Conservation (phyloP, 345 rosid genomes). For the Fremontodendron californicum region DNA sequence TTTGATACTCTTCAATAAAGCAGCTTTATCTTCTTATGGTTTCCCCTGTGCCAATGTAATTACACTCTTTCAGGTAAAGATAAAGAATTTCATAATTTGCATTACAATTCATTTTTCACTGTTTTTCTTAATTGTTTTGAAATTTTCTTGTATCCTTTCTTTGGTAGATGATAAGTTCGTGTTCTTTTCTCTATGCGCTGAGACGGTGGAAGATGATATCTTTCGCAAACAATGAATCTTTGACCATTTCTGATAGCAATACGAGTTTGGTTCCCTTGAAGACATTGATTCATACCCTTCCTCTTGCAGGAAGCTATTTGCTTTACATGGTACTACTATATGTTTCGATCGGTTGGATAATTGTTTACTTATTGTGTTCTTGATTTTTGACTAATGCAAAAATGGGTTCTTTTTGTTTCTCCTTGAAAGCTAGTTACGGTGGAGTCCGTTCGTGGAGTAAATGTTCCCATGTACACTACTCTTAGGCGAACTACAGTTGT, state of each 20-base stretch:
- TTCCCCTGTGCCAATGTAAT: conserved; percentile 89
- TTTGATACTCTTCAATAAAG: conserved; percentile 90
- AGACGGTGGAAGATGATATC: conserved; percentile 66
- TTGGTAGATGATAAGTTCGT: conserved; percentile 76
- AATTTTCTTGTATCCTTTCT: background rate
- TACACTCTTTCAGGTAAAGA: conserved; percentile 81
- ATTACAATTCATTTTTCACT: background rate
- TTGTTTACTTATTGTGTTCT: background rate
- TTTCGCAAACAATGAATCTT: conserved; percentile 58
- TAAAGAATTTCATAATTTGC: background rate
- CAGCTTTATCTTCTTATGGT: conserved; percentile 88
- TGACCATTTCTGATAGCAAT: conserved; percentile 38
- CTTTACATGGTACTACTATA: conserved; percentile 69
- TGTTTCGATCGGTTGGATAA: conserved; percentile 1
- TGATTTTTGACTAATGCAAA: conserved; percentile 9
- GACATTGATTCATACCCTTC: conserved; percentile 72
- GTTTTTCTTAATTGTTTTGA: background rate
- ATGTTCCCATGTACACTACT: conserved; percentile 99
- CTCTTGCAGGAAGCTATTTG: conserved; percentile 75
- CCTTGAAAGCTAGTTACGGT: conserved; percentile 75
- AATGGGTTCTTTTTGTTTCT: conserved; percentile 23
- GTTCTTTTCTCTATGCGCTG: conserved; percentile 62
- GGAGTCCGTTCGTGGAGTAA: conserved; percentile 96
- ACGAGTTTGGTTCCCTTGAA: conserved; percentile 52
- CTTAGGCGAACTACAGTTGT: conserved; percentile 93